These are phyloP conservation scores for Psidium friedrichsthalianum DNA, from an alignment of 345 rosid genomes.

Conservation along the genomic window DNA sequence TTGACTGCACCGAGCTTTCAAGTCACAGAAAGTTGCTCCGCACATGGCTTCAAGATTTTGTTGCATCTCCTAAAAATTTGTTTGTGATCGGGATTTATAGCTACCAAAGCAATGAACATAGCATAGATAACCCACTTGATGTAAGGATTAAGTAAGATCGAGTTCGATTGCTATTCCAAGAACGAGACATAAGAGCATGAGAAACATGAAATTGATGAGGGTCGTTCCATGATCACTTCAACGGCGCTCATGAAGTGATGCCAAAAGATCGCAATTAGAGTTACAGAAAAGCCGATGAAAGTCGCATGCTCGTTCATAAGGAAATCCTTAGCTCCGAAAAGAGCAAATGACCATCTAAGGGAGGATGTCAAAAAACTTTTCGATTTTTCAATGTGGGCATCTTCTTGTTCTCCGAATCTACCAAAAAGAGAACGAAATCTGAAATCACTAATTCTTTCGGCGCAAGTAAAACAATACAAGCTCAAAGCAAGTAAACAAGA, in stretches of 20 bases:
- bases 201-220: background rate
- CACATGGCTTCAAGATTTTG: background rate
- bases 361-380: background rate
- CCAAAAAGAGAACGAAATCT: background rate
- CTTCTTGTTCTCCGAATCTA: background rate
- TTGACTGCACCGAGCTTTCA: background rate
- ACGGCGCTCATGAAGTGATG: fast-evolving
- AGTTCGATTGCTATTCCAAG: background rate
- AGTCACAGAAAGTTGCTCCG: background rate
- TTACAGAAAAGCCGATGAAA: background rate
- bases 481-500: background rate
- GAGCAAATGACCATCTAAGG: background rate
- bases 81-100: background rate
- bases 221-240: fast-evolving
- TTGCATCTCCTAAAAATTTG: background rate
- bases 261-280: background rate
- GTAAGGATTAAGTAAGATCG: background rate
- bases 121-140: background rate
- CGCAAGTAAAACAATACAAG: background rate
- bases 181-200: background rate
- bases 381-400: background rate
- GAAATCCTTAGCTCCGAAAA: background rate
- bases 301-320: background rate
- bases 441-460: background rate
- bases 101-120: background rate